Evolutionary conservation across 495 filamentous ascomycete genomes (phyloP).

Genomic region (Penicillium canariense): DNA sequence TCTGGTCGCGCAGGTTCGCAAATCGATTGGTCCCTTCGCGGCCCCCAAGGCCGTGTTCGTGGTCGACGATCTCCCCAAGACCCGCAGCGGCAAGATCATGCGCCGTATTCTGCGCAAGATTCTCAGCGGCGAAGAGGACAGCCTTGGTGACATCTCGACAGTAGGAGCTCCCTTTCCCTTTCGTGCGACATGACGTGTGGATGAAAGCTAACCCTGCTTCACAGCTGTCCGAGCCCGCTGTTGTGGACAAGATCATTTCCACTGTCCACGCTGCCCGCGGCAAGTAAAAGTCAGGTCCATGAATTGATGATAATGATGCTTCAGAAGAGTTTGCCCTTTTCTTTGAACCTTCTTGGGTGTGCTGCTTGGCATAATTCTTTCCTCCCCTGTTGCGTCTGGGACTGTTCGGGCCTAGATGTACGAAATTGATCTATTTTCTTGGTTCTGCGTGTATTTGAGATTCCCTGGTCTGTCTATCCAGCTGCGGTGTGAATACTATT

Average conservation of each 20-base stretch:
- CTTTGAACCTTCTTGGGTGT: neutral
- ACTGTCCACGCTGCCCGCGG: constrained; percentile 64
- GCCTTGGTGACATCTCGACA: constrained; percentile 88
- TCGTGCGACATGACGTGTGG: too few species aligned
- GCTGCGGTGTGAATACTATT: constrained; percentile 22
- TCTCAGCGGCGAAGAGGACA: constrained; percentile 92
- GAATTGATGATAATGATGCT: constrained; percentile 27
- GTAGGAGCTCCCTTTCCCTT: constrained; percentile 50
- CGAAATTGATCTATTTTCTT: constrained; percentile 8
- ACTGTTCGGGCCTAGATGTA: neutral
- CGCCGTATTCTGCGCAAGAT: constrained; percentile 95
- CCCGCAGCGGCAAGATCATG: constrained; percentile 98
- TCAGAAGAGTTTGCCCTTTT: constrained; percentile 14
- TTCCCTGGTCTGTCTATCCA: constrained; percentile 23
- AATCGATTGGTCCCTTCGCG: constrained; percentile 95
- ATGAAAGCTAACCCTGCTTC: constrained; percentile 38
- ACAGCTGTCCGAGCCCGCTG: constrained; percentile 83
- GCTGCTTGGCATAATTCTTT: neutral
- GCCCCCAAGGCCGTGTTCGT: constrained; percentile 91
- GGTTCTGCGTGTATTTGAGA: constrained; percentile 25
- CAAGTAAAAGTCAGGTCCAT: constrained; percentile 40
- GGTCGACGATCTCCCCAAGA: constrained; percentile 93
- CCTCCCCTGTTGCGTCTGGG: neutral
- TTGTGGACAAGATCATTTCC: constrained; percentile 86
- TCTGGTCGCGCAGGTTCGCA: constrained; percentile 88